Conservation (phyloP, 2,329 filamentous ascomycete species). For the Aureobasidium sp. region DNA sequence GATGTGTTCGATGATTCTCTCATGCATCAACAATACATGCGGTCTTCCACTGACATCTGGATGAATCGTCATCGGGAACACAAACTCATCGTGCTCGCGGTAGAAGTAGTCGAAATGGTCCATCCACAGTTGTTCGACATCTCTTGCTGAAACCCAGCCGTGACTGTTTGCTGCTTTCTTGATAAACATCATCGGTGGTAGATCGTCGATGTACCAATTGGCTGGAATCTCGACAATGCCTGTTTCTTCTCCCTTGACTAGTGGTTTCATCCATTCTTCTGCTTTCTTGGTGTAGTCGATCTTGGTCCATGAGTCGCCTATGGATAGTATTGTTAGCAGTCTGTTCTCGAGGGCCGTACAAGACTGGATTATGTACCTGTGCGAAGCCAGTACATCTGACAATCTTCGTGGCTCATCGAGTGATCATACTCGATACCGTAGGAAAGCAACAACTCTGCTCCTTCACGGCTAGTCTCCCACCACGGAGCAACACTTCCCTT, state of each 20-base stretch:
- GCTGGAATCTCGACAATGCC: constrained; percentile 70
- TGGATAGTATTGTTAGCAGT: neutral
- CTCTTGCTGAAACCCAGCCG: constrained; percentile 59
- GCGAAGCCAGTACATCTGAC: constrained; percentile 30
- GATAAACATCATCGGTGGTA: constrained; percentile 74
- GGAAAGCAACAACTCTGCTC: constrained; percentile 66
- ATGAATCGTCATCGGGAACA: constrained; percentile 81
- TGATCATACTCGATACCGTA: constrained; percentile 77
- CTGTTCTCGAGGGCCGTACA: neutral
- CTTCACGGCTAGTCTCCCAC: constrained; percentile 77
- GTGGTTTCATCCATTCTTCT: constrained; percentile 71
- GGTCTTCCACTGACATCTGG: constrained; percentile 72
- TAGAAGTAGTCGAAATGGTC: constrained; percentile 79
- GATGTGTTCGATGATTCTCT: constrained; percentile 65
- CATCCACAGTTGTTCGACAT: constrained; percentile 69
- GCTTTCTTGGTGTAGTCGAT: constrained; percentile 70
- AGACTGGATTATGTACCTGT: no score
- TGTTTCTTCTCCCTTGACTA: constrained; percentile 60
- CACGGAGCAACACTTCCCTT: constrained; percentile 75
- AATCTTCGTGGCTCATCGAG: constrained; percentile 70
- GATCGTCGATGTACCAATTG: constrained; percentile 48
- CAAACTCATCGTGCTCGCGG: constrained; percentile 77
- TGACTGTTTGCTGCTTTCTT: constrained; percentile 69
- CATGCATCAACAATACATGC: constrained; percentile 77
- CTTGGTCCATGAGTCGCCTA: constrained; percentile 70